phyloP scores from a whole-genome alignment of 768 basidiomycete species.

The Leccinellum albellum region DNA sequence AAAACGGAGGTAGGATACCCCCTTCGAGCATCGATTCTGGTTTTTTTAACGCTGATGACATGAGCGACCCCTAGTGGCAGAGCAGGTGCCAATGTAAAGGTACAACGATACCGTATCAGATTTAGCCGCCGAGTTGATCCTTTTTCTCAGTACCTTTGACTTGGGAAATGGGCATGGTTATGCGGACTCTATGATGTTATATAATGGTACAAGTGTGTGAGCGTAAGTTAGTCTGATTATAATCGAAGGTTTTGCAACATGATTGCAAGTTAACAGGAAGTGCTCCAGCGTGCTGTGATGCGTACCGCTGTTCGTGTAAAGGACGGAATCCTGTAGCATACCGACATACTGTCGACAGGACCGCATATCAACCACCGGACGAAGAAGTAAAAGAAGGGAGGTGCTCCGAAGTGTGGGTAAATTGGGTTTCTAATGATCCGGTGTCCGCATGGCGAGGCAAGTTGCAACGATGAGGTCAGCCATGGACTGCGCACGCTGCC shows the following conservation, averaged over 20 bases:
- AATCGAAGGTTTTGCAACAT: no score
- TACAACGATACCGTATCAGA: conserved; percentile 2
- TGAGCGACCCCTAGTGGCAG: conserved; percentile 12
- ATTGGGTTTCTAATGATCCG: conserved; percentile 19
- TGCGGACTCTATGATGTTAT: not conserved
- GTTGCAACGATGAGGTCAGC: conserved; percentile 31
- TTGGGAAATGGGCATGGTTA: conserved; percentile 6
- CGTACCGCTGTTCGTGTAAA: no score
- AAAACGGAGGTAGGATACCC: conserved; percentile 7
- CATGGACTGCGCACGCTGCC: conserved; percentile 23
- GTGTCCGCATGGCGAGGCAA: conserved; percentile 29
- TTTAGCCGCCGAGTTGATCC: not conserved
- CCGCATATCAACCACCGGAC: not conserved
- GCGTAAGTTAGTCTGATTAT: no score
- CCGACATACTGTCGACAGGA: no score
- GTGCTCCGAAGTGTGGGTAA: not conserved
- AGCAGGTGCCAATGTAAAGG: conserved; percentile 6
- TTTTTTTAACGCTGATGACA: conserved; percentile 6
- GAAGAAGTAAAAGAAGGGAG: not conserved
- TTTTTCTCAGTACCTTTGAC: not conserved
- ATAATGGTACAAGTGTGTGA: no score
- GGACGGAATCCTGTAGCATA: no score
- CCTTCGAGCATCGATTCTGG: not conserved
- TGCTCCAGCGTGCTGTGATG: no score
- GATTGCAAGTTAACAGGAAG: no score